A percentile compares a stretch with the other conserved stretches of the same genome.
Conservation (phyloP, 306 rosid species). For the Gynostemma pentaphyllum region DNA sequence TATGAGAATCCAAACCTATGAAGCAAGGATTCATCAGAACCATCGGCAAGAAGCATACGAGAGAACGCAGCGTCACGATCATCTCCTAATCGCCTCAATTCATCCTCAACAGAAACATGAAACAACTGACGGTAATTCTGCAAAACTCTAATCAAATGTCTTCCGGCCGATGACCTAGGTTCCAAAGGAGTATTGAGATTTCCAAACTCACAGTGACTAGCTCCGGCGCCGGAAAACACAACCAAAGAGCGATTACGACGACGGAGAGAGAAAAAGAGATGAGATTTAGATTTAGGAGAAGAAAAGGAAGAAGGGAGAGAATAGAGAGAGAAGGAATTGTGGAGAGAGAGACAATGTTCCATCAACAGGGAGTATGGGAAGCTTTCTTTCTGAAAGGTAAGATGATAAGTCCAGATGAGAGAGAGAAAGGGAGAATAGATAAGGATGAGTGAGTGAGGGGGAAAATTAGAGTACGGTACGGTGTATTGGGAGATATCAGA, state of each 20-base stretch:
- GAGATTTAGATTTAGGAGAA: not conserved
- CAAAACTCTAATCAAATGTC: conserved; percentile 46
- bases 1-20: conserved; percentile 43
- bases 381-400: conserved; percentile 4
- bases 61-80: conserved; percentile 48
- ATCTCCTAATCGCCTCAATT: conserved; percentile 52
- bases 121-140: conserved; percentile 81
- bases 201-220: conserved; percentile 35
- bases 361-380: conserved; percentile 17
- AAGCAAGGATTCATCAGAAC: conserved; percentile 55
- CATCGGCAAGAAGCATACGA: conserved; percentile 37
- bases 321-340: conserved; percentile 10
- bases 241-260: conserved; percentile 1
- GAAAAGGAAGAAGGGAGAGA: conserved; percentile 8
- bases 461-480: not conserved
- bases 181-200: conserved; percentile 65
- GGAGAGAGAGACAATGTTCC: conserved; percentile 32
- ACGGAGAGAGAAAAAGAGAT: not conserved
- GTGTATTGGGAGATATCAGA: not conserved
- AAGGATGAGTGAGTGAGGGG: not conserved
- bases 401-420: conserved; percentile 1
- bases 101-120: conserved; percentile 57
- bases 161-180: conserved; percentile 50
- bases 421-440: not conserved
- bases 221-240: conserved; percentile 24